These are phyloP conservation scores for Cercospora sp. DNA, from an alignment of 2,329 filamentous ascomycete species.

Conservation along the genomic window DNA sequence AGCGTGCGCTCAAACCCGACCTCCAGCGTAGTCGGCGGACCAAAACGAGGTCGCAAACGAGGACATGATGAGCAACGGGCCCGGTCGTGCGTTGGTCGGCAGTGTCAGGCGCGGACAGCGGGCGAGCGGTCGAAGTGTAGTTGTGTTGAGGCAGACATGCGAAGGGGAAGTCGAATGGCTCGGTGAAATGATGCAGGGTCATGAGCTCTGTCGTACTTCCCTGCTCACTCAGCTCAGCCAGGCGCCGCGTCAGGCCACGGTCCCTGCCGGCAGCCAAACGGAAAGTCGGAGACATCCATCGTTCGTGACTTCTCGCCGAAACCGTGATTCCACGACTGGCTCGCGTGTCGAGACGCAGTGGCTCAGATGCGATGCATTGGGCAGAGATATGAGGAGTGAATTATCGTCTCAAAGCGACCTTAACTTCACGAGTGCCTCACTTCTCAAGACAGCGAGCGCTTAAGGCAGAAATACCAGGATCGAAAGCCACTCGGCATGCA, in stretches of 20 bases:
- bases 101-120: neutral
- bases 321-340: neutral
- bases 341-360: neutral
- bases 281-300: neutral
- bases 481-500: neutral
- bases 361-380: neutral
- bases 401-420: neutral
- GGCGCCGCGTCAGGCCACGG: neutral
- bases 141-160: neutral
- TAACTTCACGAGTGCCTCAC: neutral
- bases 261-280: neutral
- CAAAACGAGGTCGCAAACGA: slow-evolving; percentile 96
- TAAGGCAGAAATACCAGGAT: neutral
- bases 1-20: slow-evolving; percentile 49
- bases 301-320: neutral
- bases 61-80: slow-evolving; percentile 59
- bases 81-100: neutral
- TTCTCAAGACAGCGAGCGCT: neutral
- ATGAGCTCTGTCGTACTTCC: neutral
- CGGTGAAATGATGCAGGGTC: neutral
- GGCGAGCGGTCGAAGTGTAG: neutral
- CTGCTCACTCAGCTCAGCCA: neutral
- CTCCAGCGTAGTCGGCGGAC: slow-evolving; percentile 96
- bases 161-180: neutral
- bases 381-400: neutral